These are phyloP conservation scores for Piper longum DNA, from an alignment of 164 flowering plant species.

Conservation along the genomic window DNA sequence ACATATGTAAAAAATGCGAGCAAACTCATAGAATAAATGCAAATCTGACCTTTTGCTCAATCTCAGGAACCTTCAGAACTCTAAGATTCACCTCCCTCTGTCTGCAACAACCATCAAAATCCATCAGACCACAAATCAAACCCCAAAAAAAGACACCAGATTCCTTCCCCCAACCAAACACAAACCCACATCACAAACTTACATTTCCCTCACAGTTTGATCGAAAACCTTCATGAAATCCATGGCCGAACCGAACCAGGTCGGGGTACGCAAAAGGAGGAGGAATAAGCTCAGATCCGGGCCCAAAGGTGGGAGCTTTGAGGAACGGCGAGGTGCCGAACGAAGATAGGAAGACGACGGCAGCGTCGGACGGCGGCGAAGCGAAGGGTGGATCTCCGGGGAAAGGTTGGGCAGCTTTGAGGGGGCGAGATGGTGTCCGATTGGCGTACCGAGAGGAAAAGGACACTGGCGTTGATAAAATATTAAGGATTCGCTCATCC, in stretches of 20 bases:
- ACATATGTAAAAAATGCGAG: neutral
- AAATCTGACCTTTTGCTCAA: conserved; percentile 72
- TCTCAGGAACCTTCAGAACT: conserved; percentile 28
- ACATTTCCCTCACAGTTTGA: conserved; percentile 96
- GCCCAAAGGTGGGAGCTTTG: too few relatives aligned
- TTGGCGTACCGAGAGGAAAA: too few relatives aligned
- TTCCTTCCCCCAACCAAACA: neutral
- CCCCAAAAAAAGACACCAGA: neutral
- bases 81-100: conserved; percentile 81
- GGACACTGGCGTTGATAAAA: too few relatives aligned
- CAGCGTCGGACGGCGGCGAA: too few relatives aligned
- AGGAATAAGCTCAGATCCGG: too few relatives aligned
- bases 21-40: neutral
- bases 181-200: conserved; percentile 6
- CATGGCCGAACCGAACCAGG: conserved; percentile 24
- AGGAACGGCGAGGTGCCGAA: too few relatives aligned
- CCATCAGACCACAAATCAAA: neutral
- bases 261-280: too few relatives aligned
- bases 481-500: too few relatives aligned
- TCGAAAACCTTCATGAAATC: conserved; percentile 99
- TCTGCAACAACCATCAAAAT: conserved; percentile 27
- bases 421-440: too few relatives aligned
- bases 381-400: too few relatives aligned
- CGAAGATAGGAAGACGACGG: too few relatives aligned
- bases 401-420: too few relatives aligned